phyloP scores from a whole-genome alignment of 2,329 filamentous ascomycete species.

The Colletotrichum lini region DNA sequence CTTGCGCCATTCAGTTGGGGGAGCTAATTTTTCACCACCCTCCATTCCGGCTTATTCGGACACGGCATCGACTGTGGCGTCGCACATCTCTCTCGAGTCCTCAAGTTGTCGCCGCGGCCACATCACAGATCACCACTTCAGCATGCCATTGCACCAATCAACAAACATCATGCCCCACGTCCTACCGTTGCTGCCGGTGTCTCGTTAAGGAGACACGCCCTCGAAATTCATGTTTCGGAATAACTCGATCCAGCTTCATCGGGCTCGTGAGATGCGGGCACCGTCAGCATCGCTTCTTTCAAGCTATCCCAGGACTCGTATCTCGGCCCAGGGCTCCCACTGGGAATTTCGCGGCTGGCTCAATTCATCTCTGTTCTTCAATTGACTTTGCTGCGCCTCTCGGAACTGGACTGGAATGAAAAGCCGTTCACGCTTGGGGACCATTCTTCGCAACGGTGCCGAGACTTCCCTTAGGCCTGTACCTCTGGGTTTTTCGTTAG shows the following conservation, averaged over 20 bases:
- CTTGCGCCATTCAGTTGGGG: constrained; percentile 2
- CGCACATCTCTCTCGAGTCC: constrained; percentile 8
- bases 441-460: no score
- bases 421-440: neutral
- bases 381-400: constrained; percentile 11
- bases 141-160: constrained; percentile 3
- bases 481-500: neutral
- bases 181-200: neutral
- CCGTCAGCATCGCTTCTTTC: neutral
- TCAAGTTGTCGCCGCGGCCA: constrained; percentile 15
- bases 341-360: neutral
- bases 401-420: no score
- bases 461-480: neutral
- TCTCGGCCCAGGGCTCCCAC: constrained; percentile 22
- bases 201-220: neutral
- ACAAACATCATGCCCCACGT: neutral
- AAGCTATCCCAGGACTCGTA: neutral
- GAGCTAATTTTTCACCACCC: neutral
- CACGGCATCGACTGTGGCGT: neutral
- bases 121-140: constrained; percentile 14
- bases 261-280: neutral
- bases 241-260: neutral
- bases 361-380: neutral
- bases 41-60: constrained; percentile 34
- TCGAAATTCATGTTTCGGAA: neutral